A percentile compares a stretch with the other conserved stretches of the same genome.
Evolutionary conservation across 768 basidiomycete genomes (phyloP).

Genomic region (Sarcodon aspratus): DNA sequence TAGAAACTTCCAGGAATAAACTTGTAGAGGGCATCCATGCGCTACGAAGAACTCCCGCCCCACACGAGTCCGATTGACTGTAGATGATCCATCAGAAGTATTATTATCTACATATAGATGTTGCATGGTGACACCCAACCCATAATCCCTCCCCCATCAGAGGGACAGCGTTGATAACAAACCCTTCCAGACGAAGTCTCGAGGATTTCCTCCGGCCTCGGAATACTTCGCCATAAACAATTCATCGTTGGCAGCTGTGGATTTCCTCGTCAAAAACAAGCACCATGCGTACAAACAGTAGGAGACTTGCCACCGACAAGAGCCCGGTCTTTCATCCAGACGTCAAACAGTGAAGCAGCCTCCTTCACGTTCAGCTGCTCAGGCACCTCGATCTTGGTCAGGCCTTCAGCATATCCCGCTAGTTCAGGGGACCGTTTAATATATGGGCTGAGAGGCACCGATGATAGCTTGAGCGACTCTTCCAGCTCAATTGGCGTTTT

Average conservation of each 20-base stretch:
- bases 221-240: constrained; percentile 70
- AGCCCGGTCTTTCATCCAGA: constrained; percentile 59
- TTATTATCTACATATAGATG: not conserved
- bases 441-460: constrained; percentile 39
- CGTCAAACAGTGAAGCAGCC: constrained; percentile 62
- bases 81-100: not conserved
- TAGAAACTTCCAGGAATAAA: no score
- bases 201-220: constrained; percentile 68
- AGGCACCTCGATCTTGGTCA: constrained; percentile 40
- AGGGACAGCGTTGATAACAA: constrained; percentile 13
- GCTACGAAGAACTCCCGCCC: no score
- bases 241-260: constrained; percentile 43
- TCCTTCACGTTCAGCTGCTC: constrained; percentile 51
- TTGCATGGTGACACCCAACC: not conserved
- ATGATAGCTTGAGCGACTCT: constrained; percentile 41
- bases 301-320: constrained; percentile 18
- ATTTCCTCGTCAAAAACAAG: not conserved
- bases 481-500: constrained; percentile 51
- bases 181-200: constrained; percentile 51
- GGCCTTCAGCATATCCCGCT: constrained; percentile 40
- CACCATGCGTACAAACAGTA: not conserved
- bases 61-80: not conserved
- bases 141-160: not conserved
- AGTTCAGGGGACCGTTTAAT: constrained; percentile 39
- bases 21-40: no score